Percentiles rank a stretch among this genome's conserved stretches.
phyloP scores from a whole-genome alignment of 177 flowering plant genomes.

The Vitis hybrid region DNA sequence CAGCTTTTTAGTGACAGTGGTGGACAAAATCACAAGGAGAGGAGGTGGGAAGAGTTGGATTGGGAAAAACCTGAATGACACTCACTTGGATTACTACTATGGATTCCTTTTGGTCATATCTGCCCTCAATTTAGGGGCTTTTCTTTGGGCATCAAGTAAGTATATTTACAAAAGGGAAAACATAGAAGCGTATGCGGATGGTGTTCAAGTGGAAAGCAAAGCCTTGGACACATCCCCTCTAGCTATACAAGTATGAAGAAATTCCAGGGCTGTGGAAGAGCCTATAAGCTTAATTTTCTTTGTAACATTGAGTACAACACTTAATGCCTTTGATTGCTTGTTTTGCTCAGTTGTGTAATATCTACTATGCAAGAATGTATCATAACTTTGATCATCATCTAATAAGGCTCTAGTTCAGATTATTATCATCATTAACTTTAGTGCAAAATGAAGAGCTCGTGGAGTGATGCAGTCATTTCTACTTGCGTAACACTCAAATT shows the following conservation, averaged over 20 bases:
- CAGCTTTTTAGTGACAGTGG: conserved; percentile 78
- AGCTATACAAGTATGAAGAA: conserved; percentile 30
- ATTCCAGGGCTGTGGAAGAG: not conserved
- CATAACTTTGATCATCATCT: too few relatives aligned
- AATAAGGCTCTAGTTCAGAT: too few relatives aligned
- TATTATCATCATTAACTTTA: too few relatives aligned
- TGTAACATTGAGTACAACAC: too few relatives aligned
- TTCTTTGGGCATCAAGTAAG: conserved; percentile 59
- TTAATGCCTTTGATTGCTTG: too few relatives aligned
- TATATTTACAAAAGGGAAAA: conserved; percentile 68
- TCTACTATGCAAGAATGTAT: too few relatives aligned
- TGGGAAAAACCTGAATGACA: conserved; percentile 76
- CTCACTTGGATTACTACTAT: conserved; percentile 79
- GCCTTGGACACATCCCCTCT: conserved; percentile 30
- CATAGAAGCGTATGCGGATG: conserved; percentile 22
- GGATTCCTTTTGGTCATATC: conserved; percentile 61
- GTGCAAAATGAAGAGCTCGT: too few relatives aligned
- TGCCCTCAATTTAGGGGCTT: conserved; percentile 44
- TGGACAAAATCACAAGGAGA: conserved; percentile 62
- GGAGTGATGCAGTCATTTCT: too few relatives aligned
- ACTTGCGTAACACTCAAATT: too few relatives aligned
- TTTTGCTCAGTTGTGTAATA: too few relatives aligned
- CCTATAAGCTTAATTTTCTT: too few relatives aligned
- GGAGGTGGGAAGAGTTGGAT: conserved; percentile 73
- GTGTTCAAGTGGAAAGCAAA: conserved; percentile 39